phyloP scores from a whole-genome alignment of 108 stramenopile genomes.

The Discostella pseudostelligera region DNA sequence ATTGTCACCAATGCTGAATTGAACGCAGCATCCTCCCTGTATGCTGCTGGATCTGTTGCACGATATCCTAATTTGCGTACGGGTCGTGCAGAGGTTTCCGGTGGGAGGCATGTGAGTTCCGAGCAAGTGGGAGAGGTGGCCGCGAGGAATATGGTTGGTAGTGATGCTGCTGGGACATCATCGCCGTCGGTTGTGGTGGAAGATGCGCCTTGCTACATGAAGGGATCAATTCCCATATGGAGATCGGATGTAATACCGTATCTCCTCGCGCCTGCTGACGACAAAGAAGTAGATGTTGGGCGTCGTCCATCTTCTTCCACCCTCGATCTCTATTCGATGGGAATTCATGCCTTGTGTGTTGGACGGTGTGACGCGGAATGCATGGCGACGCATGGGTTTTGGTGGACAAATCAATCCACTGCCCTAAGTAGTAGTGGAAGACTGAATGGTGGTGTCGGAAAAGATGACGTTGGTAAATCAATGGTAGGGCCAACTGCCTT shows the following conservation, averaged over 20 bases:
- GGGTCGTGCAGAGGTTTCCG: constrained; percentile 73
- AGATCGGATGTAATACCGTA: constrained; percentile 73
- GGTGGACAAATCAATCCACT: constrained; percentile 78
- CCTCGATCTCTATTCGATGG: constrained; percentile 55
- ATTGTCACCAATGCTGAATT: constrained; percentile 66
- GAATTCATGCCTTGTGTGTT: constrained; percentile 73
- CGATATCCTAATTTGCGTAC: constrained; percentile 69
- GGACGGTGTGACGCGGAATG: constrained; percentile 80
- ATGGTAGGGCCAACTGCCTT: constrained; percentile 25
- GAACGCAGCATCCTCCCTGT: constrained; percentile 64
- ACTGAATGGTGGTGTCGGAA: constrained; percentile 6
- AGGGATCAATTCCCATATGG: constrained; percentile 70
- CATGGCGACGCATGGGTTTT: constrained; percentile 75
- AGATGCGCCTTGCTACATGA: constrained; percentile 13
- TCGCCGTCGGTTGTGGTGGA: not conserved
- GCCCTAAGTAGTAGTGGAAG: no score
- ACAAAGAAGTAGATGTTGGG: not conserved
- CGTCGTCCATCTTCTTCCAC: constrained; percentile 15
- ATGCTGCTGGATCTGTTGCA: constrained; percentile 81
- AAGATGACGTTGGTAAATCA: not conserved
- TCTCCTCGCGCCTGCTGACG: not conserved
- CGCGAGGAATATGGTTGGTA: constrained; percentile 70
- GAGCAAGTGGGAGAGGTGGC: constrained; percentile 67
- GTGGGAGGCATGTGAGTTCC: constrained; percentile 62
- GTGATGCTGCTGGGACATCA: not conserved